Evolutionary conservation across 495 filamentous ascomycete genomes (phyloP), one percentile per base, ranked within the genome.

Genomic region (Penicillium samsonianum): DNA sequence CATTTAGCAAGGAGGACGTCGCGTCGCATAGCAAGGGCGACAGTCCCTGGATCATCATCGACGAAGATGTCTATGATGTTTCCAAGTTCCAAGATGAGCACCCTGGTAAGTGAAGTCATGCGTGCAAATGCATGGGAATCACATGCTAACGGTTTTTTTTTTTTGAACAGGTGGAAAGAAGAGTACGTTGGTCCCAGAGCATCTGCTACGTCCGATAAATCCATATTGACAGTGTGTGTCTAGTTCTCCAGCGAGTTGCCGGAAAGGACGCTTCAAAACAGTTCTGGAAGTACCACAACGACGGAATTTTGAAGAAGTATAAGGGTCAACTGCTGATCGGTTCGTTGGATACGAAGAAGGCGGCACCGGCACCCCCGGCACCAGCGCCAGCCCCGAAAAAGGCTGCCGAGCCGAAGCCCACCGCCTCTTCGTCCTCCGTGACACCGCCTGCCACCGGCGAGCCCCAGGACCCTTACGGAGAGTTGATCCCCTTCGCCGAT

Each of bases 201-300:
- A 55, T 26, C 43, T 31, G 41, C 20, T 38, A 42, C 31, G 7
- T 45, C 42, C 47, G 47, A 33, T 53, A 26, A 8, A 16, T 55
- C 14, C 17, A 46, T 64, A 65, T 54, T 74, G 44, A 73, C 67
- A 50, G 31, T 53, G 41, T 14, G 20, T 19, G 3, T 44, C 35
- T 63, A 89, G 86, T 99, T 72, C 86, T 99, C 53, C 86, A 90
- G 64, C 80, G 93, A 56, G 92, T 98, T 16, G 94, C 86, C 44
- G 94, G 94, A 63, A 99, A 98, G 72, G 95, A 99, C 64, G 94
- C 94, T 17, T 92, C 90, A 25, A 93, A 95, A 74, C 95, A 96
- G 70, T 99, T 99, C 80, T 99, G 94, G 94, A 99, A 98, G 76
- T 98, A 98, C 73, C 94, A 98, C 81, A 98, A 96, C 65, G 85